These are phyloP conservation scores for Pythium grandisporangium DNA, from an alignment of 352 stramenopile species.

Conservation along the genomic window DNA sequence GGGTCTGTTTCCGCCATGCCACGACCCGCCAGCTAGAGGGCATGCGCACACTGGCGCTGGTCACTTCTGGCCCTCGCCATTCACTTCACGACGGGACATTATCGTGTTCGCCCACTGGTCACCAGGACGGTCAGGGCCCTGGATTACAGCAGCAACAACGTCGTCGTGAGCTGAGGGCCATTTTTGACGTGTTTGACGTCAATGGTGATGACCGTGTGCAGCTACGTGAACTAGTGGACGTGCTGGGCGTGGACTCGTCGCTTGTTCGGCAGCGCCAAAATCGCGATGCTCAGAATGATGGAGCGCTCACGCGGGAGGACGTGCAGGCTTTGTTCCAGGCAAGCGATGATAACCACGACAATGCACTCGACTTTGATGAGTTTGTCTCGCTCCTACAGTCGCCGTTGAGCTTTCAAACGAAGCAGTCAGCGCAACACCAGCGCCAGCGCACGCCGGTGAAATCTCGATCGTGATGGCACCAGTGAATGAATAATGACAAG, in stretches of 20 bases:
- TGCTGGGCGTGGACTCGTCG: not conserved
- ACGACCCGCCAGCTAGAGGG: constrained; percentile 3
- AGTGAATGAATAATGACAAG: no score
- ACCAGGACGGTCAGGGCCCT: no score
- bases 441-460: no score
- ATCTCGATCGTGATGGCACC: no score
- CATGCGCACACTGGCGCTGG: constrained; percentile 9
- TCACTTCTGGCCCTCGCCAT: constrained; percentile 1
- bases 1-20: constrained; percentile 7
- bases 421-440: no score
- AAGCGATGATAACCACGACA: constrained; percentile 4
- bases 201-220: constrained; percentile 6
- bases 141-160: not conserved
- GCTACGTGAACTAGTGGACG: constrained; percentile 7
- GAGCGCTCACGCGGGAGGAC: constrained; percentile 2
- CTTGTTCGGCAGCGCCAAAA: no score
- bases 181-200: constrained; percentile 10
- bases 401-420: no score
- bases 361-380: constrained; percentile 10
- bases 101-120: not conserved
- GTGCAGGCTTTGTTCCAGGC: constrained; percentile 5
- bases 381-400: constrained; percentile 8
- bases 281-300: not conserved
- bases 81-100: not conserved
- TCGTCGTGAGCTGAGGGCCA: constrained; percentile 4